phyloP scores from a whole-genome alignment of 805 yeast genomes.

The Blastobotrys attinorum region DNA sequence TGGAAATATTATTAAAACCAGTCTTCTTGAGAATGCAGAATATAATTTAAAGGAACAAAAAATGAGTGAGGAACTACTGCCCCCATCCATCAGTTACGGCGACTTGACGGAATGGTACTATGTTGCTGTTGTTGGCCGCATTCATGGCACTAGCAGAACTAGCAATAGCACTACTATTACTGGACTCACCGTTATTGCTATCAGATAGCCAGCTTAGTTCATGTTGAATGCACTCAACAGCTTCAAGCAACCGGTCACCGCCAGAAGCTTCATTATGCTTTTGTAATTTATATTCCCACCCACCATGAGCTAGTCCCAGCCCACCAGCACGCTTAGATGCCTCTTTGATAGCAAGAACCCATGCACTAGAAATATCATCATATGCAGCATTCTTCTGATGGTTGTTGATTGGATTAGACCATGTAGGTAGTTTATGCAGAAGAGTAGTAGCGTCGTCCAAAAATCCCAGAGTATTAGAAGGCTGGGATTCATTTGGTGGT shows the following conservation, averaged over 20 bases:
- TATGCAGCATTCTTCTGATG: constrained; percentile 42
- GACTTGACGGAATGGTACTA: too few species aligned
- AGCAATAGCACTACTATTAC: not conserved
- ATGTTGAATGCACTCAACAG: constrained; percentile 37
- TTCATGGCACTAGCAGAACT: not conserved
- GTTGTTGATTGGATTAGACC: constrained; percentile 42
- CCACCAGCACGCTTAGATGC: constrained; percentile 32
- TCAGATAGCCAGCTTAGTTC: constrained; percentile 33
- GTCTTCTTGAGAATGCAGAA: not conserved
- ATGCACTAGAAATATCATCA: constrained; percentile 52
- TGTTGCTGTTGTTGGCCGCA: too few species aligned
- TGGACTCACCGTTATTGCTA: too few species aligned
- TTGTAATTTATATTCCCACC: constrained; percentile 36
- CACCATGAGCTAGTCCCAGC: constrained; percentile 31
- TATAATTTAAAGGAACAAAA: not conserved
- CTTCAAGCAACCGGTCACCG: constrained; percentile 35
- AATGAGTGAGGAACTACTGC: not conserved
- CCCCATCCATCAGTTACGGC: constrained; percentile 3
- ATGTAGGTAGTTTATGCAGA: constrained; percentile 58
- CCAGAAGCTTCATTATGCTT: constrained; percentile 38
- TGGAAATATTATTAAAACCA: too few species aligned
- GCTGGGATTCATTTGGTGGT: constrained; percentile 59
- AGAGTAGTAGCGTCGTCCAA: constrained; percentile 53
- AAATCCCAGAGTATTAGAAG: constrained; percentile 49
- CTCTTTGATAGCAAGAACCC: constrained; percentile 42